Base-by-base conservation (phyloP, 83 land plant genomes). In the Picea mariana region DNA sequence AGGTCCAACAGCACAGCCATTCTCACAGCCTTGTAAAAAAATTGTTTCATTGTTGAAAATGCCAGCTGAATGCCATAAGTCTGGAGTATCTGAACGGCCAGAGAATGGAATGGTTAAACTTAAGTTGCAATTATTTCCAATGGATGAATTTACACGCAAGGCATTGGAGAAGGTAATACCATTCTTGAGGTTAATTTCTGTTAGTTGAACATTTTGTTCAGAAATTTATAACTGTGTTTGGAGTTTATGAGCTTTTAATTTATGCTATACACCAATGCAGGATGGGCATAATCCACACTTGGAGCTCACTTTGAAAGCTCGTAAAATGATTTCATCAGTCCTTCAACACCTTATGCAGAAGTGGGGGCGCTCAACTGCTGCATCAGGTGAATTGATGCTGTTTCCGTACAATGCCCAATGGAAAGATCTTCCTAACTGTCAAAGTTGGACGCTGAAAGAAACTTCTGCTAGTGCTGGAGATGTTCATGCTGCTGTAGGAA, bases 211-310 rank as follows among this genome's bases (percentile, higher is more conserved):
- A 15, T 61, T 42, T n/a, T 7, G 3, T 42, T 1, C 17, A 5
- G 13, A 52, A 42, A 61, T 16, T 82, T 82, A 7, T 21, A 62
- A 62, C 47, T 60, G 11, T 23, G 15, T 82, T 77, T 49, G 18
- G 40, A 12, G 16, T 23, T 47, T 40, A 16, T 17, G 4, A 9
- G 18, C 24, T 4, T 27, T 60, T n/a, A 18, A n/a, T 52, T 62
- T 49, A 65, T 84, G 65, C 9, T 83, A 75, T 52, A n/a, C 66
- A n/a, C 59, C 13, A 27, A 21, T 58, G 20, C 85, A 95, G 98
- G 98, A 93, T 85, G 89, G 88, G 13, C 95, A 86, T 44, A 95
- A 95, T 90, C 98, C 98, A 47, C 86, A 89, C 69, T 77, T 95
- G 84, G 96, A 95, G 87, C 90, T 95, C 1, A 95, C 98, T 83